A percentile compares a stretch with the other conserved stretches of the same genome.
Conservation (phyloP, 2,329 filamentous ascomycete species). For the Cercospora sojina region DNA sequence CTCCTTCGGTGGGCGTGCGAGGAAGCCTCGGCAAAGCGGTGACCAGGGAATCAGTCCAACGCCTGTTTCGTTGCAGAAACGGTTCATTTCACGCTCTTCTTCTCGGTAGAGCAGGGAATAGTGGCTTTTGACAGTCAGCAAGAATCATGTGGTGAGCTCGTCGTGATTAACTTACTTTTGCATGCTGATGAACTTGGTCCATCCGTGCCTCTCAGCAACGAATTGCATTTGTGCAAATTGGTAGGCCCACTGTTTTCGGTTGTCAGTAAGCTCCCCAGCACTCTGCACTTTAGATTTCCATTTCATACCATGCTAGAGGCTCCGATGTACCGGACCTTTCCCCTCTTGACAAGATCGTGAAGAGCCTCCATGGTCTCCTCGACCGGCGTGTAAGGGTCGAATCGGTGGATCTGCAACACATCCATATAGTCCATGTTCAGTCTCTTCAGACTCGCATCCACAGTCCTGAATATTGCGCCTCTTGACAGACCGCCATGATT, state of each 20-base stretch:
- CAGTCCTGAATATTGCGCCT: constrained; percentile 65
- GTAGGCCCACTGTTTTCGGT: constrained; percentile 42
- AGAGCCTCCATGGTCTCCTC: constrained; percentile 61
- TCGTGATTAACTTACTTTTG: constrained; percentile 43
- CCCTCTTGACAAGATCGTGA: constrained; percentile 58
- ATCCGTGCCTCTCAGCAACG: constrained; percentile 56
- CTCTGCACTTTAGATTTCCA: not conserved
- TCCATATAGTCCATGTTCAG: constrained; percentile 60
- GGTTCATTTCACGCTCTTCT: constrained; percentile 60
- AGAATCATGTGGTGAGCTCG: not conserved
- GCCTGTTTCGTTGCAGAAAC: constrained; percentile 50
- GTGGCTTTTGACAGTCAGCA: constrained; percentile 30
- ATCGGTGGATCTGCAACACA: constrained; percentile 61
- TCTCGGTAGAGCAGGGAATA: constrained; percentile 62
- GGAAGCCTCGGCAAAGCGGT: not conserved
- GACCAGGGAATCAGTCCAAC: constrained; percentile 31
- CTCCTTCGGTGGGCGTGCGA: not conserved
- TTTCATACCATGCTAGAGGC: not conserved
- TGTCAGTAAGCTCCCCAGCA: constrained; percentile 37
- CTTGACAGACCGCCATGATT: constrained; percentile 58
- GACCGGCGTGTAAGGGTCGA: constrained; percentile 54
- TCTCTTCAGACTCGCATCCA: constrained; percentile 57
- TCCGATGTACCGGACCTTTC: constrained; percentile 40
- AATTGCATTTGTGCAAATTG: constrained; percentile 58
- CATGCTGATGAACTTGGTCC: constrained; percentile 63